phyloP scores from a whole-genome alignment of 2,329 filamentous ascomycete genomes.

The Cercospora zeina region DNA sequence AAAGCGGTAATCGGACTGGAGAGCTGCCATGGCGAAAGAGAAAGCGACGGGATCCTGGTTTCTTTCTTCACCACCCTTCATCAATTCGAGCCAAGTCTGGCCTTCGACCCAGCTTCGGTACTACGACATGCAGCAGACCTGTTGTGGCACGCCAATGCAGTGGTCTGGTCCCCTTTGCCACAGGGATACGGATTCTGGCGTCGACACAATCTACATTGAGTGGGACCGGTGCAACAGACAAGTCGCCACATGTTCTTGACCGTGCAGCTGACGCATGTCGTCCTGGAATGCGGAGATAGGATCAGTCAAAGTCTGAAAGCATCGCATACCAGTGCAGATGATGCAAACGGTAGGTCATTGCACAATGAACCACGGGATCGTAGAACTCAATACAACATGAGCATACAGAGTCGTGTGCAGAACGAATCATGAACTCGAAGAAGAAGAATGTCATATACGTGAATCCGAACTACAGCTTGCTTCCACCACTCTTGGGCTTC shows the following conservation, averaged over 20 bases:
- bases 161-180: neutral
- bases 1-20: neutral
- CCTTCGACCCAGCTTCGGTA: neutral
- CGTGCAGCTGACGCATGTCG: neutral
- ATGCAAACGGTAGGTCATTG: neutral
- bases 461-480: constrained; percentile 33
- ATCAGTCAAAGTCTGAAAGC: neutral
- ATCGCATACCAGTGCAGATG: too few species aligned
- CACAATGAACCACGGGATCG: too few species aligned
- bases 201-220: neutral
- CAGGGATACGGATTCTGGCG: constrained; percentile 1
- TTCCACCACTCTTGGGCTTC: constrained; percentile 51
- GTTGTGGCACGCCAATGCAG: neutral
- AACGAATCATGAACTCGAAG: neutral
- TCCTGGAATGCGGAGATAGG: neutral
- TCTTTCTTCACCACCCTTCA: neutral
- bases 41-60: neutral
- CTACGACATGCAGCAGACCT: constrained; percentile 1
- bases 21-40: neutral
- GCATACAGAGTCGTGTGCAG: too few species aligned
- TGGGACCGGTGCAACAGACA: neutral
- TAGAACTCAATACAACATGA: neutral
- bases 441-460: too few species aligned
- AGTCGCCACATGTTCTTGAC: neutral
- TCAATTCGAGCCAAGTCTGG: neutral